Conservation (phyloP, 768 basidiomycete genomes). For the Pleurotus ostreatus region DNA sequence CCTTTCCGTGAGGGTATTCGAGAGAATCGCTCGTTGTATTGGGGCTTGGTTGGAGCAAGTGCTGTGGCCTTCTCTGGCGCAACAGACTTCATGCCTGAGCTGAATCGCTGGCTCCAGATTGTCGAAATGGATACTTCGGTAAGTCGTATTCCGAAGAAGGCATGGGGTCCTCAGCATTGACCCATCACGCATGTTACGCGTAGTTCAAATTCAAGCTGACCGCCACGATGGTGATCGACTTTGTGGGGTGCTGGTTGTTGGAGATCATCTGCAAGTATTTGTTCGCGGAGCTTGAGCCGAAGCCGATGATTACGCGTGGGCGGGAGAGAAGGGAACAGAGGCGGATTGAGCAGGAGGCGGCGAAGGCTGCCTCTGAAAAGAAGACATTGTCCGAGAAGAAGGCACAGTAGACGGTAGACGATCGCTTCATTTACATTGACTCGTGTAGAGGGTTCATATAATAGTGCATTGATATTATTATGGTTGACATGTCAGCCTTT, state of each 20-base stretch:
- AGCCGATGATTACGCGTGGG: conserved; percentile 78
- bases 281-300: conserved; percentile 87
- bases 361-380: conserved; percentile 16
- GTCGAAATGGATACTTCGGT: conserved; percentile 83
- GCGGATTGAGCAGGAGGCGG: conserved; percentile 36
- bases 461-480: too few species aligned
- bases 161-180: too few species aligned
- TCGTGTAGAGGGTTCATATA: too few species aligned
- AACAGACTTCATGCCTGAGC: conserved; percentile 91
- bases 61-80: conserved; percentile 92
- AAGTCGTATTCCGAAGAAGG: conserved; percentile 26
- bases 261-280: conserved; percentile 80
- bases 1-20: conserved; percentile 98
- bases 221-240: conserved; percentile 80
- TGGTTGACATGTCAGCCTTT: too few species aligned
- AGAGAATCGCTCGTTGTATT: conserved; percentile 92
- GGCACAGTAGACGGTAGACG: background rate
- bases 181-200: background rate
- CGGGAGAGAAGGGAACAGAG: conserved; percentile 73
- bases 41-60: conserved; percentile 85
- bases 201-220: conserved; percentile 87
- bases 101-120: conserved; percentile 95
- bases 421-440: too few species aligned
- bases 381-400: background rate
- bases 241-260: conserved; percentile 81